Evolutionary conservation across 495 filamentous ascomycete genomes (phyloP).

Genomic region (Lophiotrema nucula): DNA sequence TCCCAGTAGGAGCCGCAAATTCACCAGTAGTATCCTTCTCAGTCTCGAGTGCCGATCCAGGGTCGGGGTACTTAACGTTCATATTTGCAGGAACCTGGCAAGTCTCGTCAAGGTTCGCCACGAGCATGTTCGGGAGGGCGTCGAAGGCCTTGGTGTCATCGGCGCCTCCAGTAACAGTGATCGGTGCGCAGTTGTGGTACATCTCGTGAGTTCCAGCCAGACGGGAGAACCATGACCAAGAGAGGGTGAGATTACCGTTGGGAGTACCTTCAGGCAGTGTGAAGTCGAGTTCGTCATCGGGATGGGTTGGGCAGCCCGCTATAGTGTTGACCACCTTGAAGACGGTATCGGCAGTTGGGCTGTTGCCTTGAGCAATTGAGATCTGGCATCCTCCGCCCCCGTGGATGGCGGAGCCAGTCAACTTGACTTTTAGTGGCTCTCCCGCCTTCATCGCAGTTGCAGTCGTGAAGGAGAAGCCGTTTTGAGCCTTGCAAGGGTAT

Average conservation of each 20-base stretch:
- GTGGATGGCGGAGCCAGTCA: constrained; percentile 66
- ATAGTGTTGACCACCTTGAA: constrained; percentile 47
- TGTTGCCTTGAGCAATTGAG: constrained; percentile 67
- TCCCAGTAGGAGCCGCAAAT: constrained; percentile 14
- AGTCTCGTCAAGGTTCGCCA: constrained; percentile 52
- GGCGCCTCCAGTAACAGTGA: constrained; percentile 51
- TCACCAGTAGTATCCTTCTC: neutral
- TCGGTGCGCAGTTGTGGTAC: constrained; percentile 61
- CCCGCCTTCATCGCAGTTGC: constrained; percentile 51
- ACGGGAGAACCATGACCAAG: constrained; percentile 63
- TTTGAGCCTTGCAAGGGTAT: constrained; percentile 73
- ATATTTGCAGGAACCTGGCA: constrained; percentile 25
- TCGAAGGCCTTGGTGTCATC: constrained; percentile 35
- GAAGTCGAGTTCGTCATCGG: constrained; percentile 49
- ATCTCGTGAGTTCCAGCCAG: constrained; percentile 55
- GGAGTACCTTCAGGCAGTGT: constrained; percentile 57
- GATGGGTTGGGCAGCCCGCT: constrained; percentile 62
- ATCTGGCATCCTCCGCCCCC: constrained; percentile 85
- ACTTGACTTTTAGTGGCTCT: constrained; percentile 49
- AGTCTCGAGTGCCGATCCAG: constrained; percentile 19
- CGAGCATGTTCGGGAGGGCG: constrained; percentile 55
- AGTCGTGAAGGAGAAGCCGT: constrained; percentile 44
- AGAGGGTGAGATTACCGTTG: constrained; percentile 52
- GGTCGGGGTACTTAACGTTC: constrained; percentile 29
- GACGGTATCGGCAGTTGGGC: constrained; percentile 52